Base-by-base conservation (phyloP, 108 stramenopile genomes). In the Nitzschia palea region DNA sequence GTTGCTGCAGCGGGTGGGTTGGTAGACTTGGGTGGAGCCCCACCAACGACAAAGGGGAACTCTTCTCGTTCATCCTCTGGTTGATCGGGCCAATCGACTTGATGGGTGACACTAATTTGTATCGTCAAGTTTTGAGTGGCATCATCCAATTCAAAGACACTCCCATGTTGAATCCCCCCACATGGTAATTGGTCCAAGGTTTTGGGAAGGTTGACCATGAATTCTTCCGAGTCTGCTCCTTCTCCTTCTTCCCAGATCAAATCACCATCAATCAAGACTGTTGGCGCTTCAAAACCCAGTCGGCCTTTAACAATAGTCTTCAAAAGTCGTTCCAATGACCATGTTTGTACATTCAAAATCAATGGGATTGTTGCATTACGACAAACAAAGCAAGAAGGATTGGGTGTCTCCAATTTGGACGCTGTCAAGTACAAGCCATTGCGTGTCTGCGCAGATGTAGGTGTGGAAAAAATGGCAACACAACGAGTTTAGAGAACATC, bases 321-420 rank as follows among this genome's bases (percentile, higher is more conserved):
- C 43, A 73, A 53, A 31, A 98, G 74, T 40, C 63, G 54, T 26
- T 78, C 62, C 62, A 95, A 76, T 2, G 93, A 94, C 86, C 78
- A 90, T 55, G 78, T 55, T n/a, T 84, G 55, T 3, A 85, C 86
- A 71, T 96, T 86, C 30, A 95, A 26, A 26, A 82, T 58, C 20
- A 96, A 45, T 1, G 76, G 74, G 20, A 95, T 65, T 20, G 62
- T 70, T n/a, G 87, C 90, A 68, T 88, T 85, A 44, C 86, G 79
- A 80, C 97, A 99, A 0, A 98, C 97, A 76, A 91, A 97, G 77
- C 97, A 98, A 23, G 82, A 79, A 1, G 86, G 82, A 62, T 95
- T 90, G 17, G 95, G 96, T 26, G 69, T 64, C 42, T 86, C 82
- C 56, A 97, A 79, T 1, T 55, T 64, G 31, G 80, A 81, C 0